Evolutionary conservation across 306 rosid species (phyloP).

Genomic region (Quercus rubra): DNA sequence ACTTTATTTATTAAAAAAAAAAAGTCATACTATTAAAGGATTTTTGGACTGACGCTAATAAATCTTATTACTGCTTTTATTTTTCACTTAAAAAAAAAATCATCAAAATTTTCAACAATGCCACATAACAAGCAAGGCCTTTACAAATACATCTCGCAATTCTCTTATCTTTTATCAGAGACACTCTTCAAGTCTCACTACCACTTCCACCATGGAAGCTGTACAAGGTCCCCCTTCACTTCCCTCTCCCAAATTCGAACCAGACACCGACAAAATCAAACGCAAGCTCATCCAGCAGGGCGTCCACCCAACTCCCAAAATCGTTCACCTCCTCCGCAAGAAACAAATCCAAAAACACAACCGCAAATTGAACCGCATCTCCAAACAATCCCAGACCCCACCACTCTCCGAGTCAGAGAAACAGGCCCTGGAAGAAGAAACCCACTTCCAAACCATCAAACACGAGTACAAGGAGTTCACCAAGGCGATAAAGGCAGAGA

Average conservation of each 20-base stretch:
- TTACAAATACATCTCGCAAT: no score
- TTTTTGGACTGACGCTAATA: no score
- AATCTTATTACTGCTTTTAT: no score
- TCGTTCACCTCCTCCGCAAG: conserved; percentile 76
- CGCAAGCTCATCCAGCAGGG: conserved; percentile 50
- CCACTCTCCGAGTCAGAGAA: conserved; percentile 42
- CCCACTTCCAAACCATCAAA: conserved; percentile 48
- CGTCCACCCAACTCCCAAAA: conserved; percentile 65
- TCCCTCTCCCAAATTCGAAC: conserved; percentile 50
- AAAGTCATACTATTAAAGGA: no score
- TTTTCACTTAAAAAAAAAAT: no score
- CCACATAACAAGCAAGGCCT: no score
- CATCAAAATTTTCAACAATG: no score
- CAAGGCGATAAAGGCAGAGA: conserved; percentile 35
- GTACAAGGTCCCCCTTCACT: conserved; percentile 25
- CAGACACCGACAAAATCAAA: conserved; percentile 57
- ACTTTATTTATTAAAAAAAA: no score
- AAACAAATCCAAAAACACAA: conserved; percentile 77
- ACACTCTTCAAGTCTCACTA: no score
- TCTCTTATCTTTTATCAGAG: no score
- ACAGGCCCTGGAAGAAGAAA: conserved; percentile 45
- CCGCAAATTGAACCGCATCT: conserved; percentile 47
- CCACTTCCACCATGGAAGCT: conserved; percentile 51
- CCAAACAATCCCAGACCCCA: conserved; percentile 24
- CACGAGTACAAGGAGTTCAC: conserved; percentile 55